Percentiles rank a stretch among this genome's conserved stretches.
Conservation (phyloP, 495 filamentous ascomycete genomes). For the Hypoxylon cercidicola region DNA sequence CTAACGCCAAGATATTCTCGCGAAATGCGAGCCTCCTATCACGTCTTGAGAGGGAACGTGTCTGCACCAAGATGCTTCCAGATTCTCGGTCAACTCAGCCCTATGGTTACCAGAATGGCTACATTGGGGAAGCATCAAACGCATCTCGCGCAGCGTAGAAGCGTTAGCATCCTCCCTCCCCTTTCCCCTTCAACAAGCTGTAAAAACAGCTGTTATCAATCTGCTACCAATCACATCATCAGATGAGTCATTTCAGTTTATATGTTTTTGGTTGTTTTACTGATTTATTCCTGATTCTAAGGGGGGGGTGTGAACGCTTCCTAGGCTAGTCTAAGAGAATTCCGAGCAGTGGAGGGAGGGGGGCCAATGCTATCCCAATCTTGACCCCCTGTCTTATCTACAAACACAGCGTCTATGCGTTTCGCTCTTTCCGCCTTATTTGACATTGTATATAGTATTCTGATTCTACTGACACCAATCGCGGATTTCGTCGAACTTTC, state of each 20-base stretch:
- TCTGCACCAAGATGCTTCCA: too few species aligned
- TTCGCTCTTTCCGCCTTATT: constrained; percentile 6
- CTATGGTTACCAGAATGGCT: too few species aligned
- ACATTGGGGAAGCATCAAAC: too few species aligned
- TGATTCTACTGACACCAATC: not conserved
- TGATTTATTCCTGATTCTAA: constrained; percentile 36
- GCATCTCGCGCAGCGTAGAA: too few species aligned
- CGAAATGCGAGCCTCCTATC: too few species aligned
- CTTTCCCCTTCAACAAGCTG: too few species aligned
- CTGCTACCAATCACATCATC: not conserved
- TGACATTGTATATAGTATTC: not conserved
- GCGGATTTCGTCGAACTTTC: not conserved
- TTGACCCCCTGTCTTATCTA: constrained; percentile 18
- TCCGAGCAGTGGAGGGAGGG: constrained; percentile 5
- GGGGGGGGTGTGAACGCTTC: constrained; percentile 26
- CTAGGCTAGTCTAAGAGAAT: constrained; percentile 28
- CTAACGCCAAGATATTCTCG: too few species aligned
- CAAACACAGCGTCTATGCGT: constrained; percentile 22
- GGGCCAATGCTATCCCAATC: constrained; percentile 2
- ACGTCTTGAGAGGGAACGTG: too few species aligned
- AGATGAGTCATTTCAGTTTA: not conserved
- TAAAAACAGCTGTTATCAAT: not conserved
- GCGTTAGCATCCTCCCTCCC: too few species aligned
- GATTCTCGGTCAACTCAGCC: too few species aligned
- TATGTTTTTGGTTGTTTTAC: constrained; percentile 17